Conservation (phyloP, 495 filamentous ascomycete species). For the Copromyces sp. region DNA sequence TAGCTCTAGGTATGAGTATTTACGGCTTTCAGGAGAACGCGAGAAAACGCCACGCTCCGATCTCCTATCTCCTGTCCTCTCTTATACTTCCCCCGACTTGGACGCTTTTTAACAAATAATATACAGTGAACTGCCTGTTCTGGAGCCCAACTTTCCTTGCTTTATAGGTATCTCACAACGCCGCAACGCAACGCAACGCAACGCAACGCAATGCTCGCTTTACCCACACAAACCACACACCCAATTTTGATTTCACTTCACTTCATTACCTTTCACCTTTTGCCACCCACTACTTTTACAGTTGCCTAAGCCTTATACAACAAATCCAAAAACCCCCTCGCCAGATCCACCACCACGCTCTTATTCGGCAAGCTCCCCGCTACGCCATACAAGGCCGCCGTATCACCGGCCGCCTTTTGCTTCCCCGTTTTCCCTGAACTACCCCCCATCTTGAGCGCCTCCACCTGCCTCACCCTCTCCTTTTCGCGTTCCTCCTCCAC, state of each 20-base stretch:
- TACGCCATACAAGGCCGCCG: conserved; percentile 86
- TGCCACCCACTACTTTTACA: not conserved
- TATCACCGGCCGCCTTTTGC: conserved; percentile 48
- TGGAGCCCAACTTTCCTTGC: not conserved
- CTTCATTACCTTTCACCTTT: not conserved
- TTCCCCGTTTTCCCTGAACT: conserved; percentile 52
- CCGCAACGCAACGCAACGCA: not conserved
- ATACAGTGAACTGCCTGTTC: not conserved
- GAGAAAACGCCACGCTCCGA: not conserved
- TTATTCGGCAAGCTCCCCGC: conserved; percentile 93
- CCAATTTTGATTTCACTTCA: not conserved
- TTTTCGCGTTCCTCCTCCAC: conserved; percentile 66
- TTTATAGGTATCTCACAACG: not conserved
- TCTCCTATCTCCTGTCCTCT: not conserved
- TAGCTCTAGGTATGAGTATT: not conserved
- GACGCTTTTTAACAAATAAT: not conserved
- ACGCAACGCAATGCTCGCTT: not conserved
- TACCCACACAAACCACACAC: not conserved
- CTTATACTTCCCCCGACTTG: not conserved
- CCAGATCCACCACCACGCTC: conserved; percentile 82
- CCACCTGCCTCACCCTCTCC: conserved; percentile 52
- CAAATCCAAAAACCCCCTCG: conserved; percentile 86
- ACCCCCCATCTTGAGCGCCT: conserved; percentile 35
- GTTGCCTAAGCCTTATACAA: conserved; percentile 74
- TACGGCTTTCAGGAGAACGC: not conserved